Evolutionary conservation across 352 stramenopile species (phyloP).

Genomic region (Phytophthora rubi): DNA sequence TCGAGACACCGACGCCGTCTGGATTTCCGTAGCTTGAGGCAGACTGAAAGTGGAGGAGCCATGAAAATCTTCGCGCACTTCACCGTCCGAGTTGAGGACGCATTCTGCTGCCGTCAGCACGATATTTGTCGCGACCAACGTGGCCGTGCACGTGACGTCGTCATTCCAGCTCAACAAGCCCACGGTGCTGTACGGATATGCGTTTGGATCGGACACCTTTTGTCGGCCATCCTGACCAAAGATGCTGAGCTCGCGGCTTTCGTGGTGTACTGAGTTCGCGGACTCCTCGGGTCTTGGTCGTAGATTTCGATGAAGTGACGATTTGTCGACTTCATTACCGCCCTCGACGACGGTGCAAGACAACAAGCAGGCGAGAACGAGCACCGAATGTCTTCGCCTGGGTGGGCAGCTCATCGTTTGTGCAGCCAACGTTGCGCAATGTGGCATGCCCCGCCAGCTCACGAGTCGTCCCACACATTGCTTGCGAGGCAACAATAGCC

Average conservation of each 20-base stretch:
- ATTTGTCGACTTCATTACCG: neutral
- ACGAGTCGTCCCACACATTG: slow-evolving; percentile 15
- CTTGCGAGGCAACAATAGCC: slow-evolving; percentile 29
- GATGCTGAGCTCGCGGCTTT: slow-evolving; percentile 43
- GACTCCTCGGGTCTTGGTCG: slow-evolving; percentile 5
- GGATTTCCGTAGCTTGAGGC: slow-evolving; percentile 13
- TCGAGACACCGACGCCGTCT: slow-evolving; percentile 36
- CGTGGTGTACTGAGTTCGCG: slow-evolving; percentile 2
- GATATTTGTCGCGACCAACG: slow-evolving; percentile 55
- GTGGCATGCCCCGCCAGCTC: slow-evolving; percentile 2
- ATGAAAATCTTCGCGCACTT: slow-evolving; percentile 28
- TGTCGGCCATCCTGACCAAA: slow-evolving; percentile 54
- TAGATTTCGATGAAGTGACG: slow-evolving; percentile 19
- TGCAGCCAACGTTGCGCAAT: slow-evolving; percentile 21
- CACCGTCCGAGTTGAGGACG: slow-evolving; percentile 45
- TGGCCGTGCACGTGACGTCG: slow-evolving; percentile 54
- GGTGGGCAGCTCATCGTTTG: slow-evolving; percentile 10
- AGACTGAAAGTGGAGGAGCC: slow-evolving; percentile 41
- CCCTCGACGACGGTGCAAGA: slow-evolving; percentile 4
- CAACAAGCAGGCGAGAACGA: slow-evolving; percentile 5
- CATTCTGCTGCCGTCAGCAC: slow-evolving; percentile 67
- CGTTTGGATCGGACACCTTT: slow-evolving; percentile 39
- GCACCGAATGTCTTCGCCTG: neutral
- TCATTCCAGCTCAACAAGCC: slow-evolving; percentile 61
- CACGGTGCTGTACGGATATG: slow-evolving; percentile 62